Percentiles rank a stretch among this genome's conserved stretches.
phyloP scores from a whole-genome alignment of 192 early-diverging fungal species.

The Chytriomyces sp. region DNA sequence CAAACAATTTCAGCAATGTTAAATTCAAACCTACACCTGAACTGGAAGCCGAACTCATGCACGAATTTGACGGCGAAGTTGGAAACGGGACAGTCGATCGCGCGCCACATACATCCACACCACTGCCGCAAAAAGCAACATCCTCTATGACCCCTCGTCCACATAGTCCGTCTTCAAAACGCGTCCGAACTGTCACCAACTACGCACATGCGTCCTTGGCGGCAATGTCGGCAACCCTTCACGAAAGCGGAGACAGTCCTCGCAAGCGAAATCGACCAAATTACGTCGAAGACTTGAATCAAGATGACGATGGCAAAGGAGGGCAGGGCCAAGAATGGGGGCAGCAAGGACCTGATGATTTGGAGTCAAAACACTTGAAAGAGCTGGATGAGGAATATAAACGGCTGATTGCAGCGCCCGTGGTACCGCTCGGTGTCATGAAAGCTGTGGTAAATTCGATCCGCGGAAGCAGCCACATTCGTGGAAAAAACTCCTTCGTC shows the following conservation, averaged over 20 bases:
- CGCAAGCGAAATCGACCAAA: slow-evolving; percentile 1
- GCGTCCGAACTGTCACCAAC: neutral
- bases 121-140: neutral
- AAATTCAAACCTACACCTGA: slow-evolving; percentile 30
- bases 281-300: slow-evolving; percentile 7
- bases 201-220: neutral
- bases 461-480: slow-evolving; percentile 33
- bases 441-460: slow-evolving; percentile 47
- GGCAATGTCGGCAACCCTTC: neutral
- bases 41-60: slow-evolving; percentile 14
- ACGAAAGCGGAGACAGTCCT: neutral
- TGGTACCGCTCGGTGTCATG: slow-evolving; percentile 69
- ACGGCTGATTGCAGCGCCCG: slow-evolving; percentile 57
- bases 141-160: no score
- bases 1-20: slow-evolving; percentile 16
- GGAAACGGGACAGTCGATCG: neutral
- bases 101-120: neutral
- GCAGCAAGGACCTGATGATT: slow-evolving; percentile 2
- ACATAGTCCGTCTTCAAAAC: slow-evolving; percentile 4
- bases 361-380: slow-evolving; percentile 7
- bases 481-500: slow-evolving; percentile 64
- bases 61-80: neutral
- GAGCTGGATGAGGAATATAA: slow-evolving; percentile 54
- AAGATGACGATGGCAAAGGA: slow-evolving; percentile 11
- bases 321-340: neutral